Evolutionary conservation across 2,329 filamentous ascomycete species (phyloP), one percentile per base, ranked within the genome.

Genomic region (Magnaporthiopsis poae): DNA sequence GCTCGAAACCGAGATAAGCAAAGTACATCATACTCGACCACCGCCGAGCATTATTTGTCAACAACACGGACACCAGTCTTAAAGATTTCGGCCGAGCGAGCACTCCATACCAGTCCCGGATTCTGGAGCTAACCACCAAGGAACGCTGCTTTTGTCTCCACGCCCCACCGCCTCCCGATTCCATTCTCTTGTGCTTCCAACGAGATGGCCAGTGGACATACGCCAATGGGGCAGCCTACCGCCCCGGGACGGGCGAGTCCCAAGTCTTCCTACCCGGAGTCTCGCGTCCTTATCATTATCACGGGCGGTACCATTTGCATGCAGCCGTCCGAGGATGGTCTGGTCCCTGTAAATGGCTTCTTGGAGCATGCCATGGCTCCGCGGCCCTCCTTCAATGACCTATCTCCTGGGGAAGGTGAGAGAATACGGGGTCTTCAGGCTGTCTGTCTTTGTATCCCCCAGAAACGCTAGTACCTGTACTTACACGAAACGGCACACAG

Each of bases 271-370:
- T 81, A 81, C 67, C 89, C 89, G 13, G 91, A 96, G 76, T 91
- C 91, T 31, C 84, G 90, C 67, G 90, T 97, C 15, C 82, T 97
- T 70, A 90, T 96, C 73, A 91, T 96, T 77, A 94, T 96, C 80
- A 96, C 93, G 15, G 92, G 91, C 68, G 90, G 90, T 61, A 92
- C 90, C 8, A 96, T 96, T 73, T 96, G 92, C 79, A 96, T 97
- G 93, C 87, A 89, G 74, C 88, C 88, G 66, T 92, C 91, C 12
- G 84, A 85, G 11, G 86, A 92, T 70, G 93, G 93, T 0, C 86
- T 96, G 66, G 83, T 95, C 52, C 93, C 93, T 7, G 90, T 90
- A 66, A 81, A 86, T 72, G 89, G 90, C 3, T 96, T 97, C 75
- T 81, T 96, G 61, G 86, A 95, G 72, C 87, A 87, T 70, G 92